Base-by-base conservation (phyloP, 2,329 filamentous ascomycete species). In the Colletotrichum godetiae region DNA sequence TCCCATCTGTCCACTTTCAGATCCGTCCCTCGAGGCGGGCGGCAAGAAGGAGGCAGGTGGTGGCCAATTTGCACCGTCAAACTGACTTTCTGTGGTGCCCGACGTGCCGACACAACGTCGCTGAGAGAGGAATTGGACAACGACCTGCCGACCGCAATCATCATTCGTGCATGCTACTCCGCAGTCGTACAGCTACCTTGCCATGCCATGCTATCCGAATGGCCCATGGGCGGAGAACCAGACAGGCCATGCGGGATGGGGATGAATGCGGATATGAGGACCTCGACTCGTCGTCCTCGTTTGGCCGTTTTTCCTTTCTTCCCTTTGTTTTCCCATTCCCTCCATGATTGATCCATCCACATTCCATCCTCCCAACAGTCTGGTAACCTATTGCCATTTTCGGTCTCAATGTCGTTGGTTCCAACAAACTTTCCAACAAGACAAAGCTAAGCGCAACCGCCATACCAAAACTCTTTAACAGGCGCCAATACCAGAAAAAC, bases 1-100 rank as follows among this genome's bases (percentile, higher is more conserved):
- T 33, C 52, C 6, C 31, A 60, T 60, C 61, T 69, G 61, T 67
- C 72, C 62, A 67, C 72, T 72, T 59, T 46, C 49, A 70, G 55
- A 61, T 65, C 64, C 63, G 62, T 60, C 49, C 52, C 27, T 65
- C 49, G 42, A 42, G 68, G 59, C 64, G 33, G 64, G 72, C 69
- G 65, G 72, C 46, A 68, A 68, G 46, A 73, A 37, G 62, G 24
- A 49, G 42, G 42, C 19, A 49, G 42, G 42, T 49, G 42, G 42
- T 49, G 42, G 42, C 42, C 42, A 49, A 49, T 11, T 49, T 49
- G 42, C 27, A 49, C 19, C 42, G 42, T 22, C 42, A 49, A 49
- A 22, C 42, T 49, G 42, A n/a, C 15, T 22, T 22, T 22, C 15
- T 49, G 42, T 49, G 42, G 42, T 62, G 19, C 29, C 59, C 37